phyloP scores from a whole-genome alignment of 192 early-diverging fungal species.

The Umbelopsis ramanniana region DNA sequence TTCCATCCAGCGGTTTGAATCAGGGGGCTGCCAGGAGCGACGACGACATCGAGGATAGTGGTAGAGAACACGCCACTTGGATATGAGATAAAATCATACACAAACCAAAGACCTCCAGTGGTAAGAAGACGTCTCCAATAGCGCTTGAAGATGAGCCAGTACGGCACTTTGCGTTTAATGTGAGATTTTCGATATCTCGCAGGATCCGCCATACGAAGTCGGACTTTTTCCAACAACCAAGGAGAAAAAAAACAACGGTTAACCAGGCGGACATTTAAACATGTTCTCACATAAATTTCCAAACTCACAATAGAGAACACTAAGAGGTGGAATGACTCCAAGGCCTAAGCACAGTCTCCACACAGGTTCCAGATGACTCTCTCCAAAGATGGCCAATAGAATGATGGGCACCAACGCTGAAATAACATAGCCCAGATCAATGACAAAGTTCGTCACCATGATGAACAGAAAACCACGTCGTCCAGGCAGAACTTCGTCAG shows the following conservation, averaged over 20 bases:
- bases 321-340: conserved; percentile 53
- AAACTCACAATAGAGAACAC: conserved; percentile 51
- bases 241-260: background rate
- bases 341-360: conserved; percentile 61
- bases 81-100: conserved; percentile 52
- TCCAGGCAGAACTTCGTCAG: conserved; percentile 50
- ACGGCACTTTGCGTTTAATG: conserved; percentile 56
- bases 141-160: conserved; percentile 50
- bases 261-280: background rate
- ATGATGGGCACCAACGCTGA: conserved; percentile 51
- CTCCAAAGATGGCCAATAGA: conserved; percentile 54
- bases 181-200: conserved; percentile 47
- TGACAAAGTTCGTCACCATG: conserved; percentile 55
- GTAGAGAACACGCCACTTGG: conserved; percentile 49
- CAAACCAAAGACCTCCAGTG: conserved; percentile 48
- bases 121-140: conserved; percentile 59
- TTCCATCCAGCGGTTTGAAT: conserved; percentile 55
- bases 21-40: conserved; percentile 32
- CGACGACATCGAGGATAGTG: conserved; percentile 42
- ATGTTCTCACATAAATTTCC: background rate
- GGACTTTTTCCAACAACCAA: conserved; percentile 36
- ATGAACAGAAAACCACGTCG: conserved; percentile 41
- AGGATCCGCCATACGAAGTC: conserved; percentile 59
- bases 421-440: conserved; percentile 53
- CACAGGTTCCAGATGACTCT: conserved; percentile 44